Percentiles rank a stretch among this genome's conserved stretches.
Conservation (phyloP, 2,329 filamentous ascomycete species). For the Aspergillus alliaceus region DNA sequence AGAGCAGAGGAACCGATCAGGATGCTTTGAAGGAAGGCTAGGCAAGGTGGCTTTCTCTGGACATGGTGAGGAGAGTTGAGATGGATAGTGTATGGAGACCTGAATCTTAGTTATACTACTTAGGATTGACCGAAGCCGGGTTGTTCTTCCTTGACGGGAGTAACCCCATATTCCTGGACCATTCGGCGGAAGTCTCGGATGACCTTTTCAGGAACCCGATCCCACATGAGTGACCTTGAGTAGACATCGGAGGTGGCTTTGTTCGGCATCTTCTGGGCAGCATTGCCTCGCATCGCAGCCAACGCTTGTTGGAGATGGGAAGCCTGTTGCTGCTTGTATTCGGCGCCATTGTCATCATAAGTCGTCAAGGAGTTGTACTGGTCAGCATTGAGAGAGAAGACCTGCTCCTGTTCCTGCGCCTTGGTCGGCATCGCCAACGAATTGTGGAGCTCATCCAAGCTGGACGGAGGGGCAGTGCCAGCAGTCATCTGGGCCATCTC, state of each 20-base stretch:
- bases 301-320: constrained; percentile 62
- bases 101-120: constrained; percentile 10
- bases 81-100: constrained; percentile 7
- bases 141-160: constrained; percentile 33
- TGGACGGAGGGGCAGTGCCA: constrained; percentile 31
- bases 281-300: constrained; percentile 70
- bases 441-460: constrained; percentile 66
- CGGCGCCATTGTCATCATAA: constrained; percentile 56
- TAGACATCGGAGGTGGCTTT: constrained; percentile 79
- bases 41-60: constrained; percentile 13
- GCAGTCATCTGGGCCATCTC: constrained; percentile 42
- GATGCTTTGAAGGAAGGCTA: constrained; percentile 6
- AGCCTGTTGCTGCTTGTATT: constrained; percentile 41
- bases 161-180: constrained; percentile 68
- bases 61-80: constrained; percentile 7
- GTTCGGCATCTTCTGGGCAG: constrained; percentile 57
- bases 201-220: constrained; percentile 88
- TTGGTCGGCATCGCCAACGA: constrained; percentile 73
- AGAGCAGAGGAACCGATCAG: constrained; percentile 11
- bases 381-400: constrained; percentile 79
- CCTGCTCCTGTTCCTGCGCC: constrained; percentile 82
- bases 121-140: constrained; percentile 17
- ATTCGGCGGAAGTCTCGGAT: constrained; percentile 90
- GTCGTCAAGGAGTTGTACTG: constrained; percentile 85
- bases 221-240: constrained; percentile 88